These are phyloP conservation scores for Arthromyces matolae DNA, from an alignment of 768 basidiomycete genomes.

Conservation along the genomic window DNA sequence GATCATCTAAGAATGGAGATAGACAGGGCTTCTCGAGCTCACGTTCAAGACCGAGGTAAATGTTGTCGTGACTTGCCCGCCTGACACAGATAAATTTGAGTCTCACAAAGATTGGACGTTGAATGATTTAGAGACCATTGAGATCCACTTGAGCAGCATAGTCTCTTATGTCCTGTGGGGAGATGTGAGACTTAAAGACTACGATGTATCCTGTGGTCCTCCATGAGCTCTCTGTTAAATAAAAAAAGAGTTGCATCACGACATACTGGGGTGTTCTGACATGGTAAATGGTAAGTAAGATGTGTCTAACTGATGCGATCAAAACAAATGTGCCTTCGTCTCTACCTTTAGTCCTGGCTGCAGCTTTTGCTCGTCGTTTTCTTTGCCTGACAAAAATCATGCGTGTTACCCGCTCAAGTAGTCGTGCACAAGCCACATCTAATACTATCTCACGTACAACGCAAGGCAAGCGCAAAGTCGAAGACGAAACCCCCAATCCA, in stretches of 20 bases:
- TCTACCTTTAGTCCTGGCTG: neutral
- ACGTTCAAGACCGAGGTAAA: no score
- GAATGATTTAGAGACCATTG: no score
- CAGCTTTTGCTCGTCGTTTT: conserved; percentile 4
- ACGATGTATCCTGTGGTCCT: no score
- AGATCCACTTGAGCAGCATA: no score
- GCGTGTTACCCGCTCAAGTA: conserved; percentile 30
- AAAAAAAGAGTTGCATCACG: neutral
- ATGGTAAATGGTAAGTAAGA: conserved; percentile 1
- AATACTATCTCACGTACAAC: conserved; percentile 7
- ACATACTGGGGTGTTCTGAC: conserved; percentile 3
- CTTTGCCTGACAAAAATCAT: conserved; percentile 16
- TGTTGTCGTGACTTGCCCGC: no score
- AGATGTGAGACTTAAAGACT: no score
- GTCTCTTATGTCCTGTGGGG: no score
- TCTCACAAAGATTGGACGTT: no score
- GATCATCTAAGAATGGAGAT: no score
- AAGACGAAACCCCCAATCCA: conserved; percentile 5
- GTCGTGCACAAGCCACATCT: conserved; percentile 18
- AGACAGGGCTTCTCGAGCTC: no score
- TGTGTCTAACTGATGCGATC: neutral
- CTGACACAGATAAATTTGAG: no score
- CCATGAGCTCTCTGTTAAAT: neutral
- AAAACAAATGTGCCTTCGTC: conserved; percentile 2
- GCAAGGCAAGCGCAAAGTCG: conserved; percentile 16